phyloP scores from a whole-genome alignment of 495 filamentous ascomycete species.

The Aspergillus wentii region DNA sequence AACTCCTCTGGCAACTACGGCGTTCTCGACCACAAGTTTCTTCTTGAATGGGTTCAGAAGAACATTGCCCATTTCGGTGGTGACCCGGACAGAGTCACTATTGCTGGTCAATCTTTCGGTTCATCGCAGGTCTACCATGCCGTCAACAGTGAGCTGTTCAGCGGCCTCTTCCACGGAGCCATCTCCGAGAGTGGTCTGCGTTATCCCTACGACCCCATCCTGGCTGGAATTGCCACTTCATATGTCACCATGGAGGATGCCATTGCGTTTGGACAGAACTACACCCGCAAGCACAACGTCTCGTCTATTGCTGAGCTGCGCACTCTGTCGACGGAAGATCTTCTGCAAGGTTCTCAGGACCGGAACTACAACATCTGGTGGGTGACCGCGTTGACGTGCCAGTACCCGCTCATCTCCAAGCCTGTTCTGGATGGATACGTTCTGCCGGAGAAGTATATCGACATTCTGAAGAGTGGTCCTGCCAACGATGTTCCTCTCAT shows the following conservation, averaged over 20 bases:
- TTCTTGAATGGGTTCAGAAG: conserved; percentile 49
- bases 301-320: conserved; percentile 21
- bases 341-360: conserved; percentile 16
- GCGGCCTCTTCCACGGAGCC: conserved; percentile 21
- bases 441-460: conserved; percentile 20
- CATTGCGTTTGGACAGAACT: conserved; percentile 15
- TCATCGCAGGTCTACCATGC: conserved; percentile 39
- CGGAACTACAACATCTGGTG: conserved; percentile 19
- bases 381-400: conserved; percentile 20
- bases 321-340: conserved; percentile 17
- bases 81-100: conserved; percentile 44
- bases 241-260: conserved; percentile 23
- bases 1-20: conserved; percentile 42
- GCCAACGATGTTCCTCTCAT: conserved; percentile 35
- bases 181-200: conserved; percentile 25
- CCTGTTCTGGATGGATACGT: conserved; percentile 24
- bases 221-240: conserved; percentile 20
- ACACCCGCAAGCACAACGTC: conserved; percentile 20
- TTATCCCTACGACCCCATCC: conserved; percentile 23
- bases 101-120: conserved; percentile 37
- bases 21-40: conserved; percentile 16
- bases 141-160: conserved; percentile 24
- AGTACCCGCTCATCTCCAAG: conserved; percentile 25
- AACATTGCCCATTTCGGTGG: conserved; percentile 57
- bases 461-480: conserved; percentile 17